A percentile compares a stretch with the other conserved stretches of the same genome.
phyloP scores from a whole-genome alignment of 208 protist species.

The Trypanosoma boissoni region DNA sequence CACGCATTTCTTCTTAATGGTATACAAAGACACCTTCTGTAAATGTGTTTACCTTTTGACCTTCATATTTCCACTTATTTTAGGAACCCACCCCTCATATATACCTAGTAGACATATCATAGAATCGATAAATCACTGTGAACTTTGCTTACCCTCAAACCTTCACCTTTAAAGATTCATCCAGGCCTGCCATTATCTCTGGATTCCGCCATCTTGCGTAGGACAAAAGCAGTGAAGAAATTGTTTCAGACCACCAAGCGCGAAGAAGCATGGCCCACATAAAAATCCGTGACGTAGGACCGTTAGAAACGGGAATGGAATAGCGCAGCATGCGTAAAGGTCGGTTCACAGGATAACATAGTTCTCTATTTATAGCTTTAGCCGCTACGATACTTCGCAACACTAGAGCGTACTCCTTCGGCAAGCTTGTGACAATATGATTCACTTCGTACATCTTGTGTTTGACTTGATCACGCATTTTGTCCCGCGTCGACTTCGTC shows the following conservation, averaged over 20 bases:
- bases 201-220: conserved; percentile 63
- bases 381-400: conserved; percentile 86
- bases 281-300: conserved; percentile 24
- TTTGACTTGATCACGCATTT: conserved; percentile 66
- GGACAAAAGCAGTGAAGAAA: conserved; percentile 45
- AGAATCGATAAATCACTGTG: neutral
- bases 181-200: conserved; percentile 45
- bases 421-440: conserved; percentile 66
- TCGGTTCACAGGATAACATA: conserved; percentile 66
- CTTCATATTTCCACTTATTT: too few species aligned
- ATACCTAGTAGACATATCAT: neutral
- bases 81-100: too few species aligned
- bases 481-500: conserved; percentile 38
- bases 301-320: conserved; percentile 48
- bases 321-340: conserved; percentile 81
- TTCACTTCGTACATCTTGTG: conserved; percentile 80
- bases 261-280: conserved; percentile 35
- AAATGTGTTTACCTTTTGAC: too few species aligned
- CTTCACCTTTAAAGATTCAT: conserved; percentile 35
- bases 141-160: conserved; percentile 34
- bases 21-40: too few species aligned
- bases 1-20: too few species aligned
- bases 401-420: conserved; percentile 86
- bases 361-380: conserved; percentile 83
- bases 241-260: conserved; percentile 55